Evolutionary conservation across 805 yeast genomes (phyloP).

Genomic region (Komagataella phaffii): DNA sequence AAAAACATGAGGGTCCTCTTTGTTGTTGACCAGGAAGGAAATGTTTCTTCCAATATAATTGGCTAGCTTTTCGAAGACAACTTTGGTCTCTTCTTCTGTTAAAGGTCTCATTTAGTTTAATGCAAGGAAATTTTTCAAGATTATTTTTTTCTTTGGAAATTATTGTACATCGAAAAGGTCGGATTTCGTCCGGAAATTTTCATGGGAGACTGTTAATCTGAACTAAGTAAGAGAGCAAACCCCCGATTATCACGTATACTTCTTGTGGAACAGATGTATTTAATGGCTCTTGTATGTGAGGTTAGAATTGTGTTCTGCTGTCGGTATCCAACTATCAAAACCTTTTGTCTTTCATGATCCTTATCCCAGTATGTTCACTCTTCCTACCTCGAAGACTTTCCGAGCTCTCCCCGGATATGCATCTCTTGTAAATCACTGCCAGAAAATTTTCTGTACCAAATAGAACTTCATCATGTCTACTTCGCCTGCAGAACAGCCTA

Average conservation of each 20-base stretch:
- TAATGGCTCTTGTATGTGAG: too few relatives aligned
- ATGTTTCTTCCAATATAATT: slow-evolving; percentile 95
- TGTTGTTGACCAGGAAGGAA: slow-evolving; percentile 71
- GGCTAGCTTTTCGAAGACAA: slow-evolving; percentile 90
- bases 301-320: too few relatives aligned
- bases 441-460: neutral
- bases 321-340: neutral
- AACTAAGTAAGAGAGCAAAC: neutral
- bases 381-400: neutral
- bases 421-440: neutral
- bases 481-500: neutral
- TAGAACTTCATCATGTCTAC: slow-evolving; percentile 1
- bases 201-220: neutral
- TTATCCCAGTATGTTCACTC: neutral
- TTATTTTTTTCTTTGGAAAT: slow-evolving; percentile 6
- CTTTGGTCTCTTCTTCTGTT: slow-evolving; percentile 94
- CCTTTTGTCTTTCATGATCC: neutral
- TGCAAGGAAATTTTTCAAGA: slow-evolving; percentile 3
- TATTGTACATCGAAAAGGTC: too few relatives aligned
- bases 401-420: neutral
- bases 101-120: slow-evolving; percentile 63
- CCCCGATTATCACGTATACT: too few relatives aligned
- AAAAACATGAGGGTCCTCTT: slow-evolving; percentile 84
- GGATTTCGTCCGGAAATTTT: neutral
- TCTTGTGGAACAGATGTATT: too few relatives aligned